These are phyloP conservation scores for Trypanosoma conorhini DNA, from an alignment of 208 protist genomes.

Conservation along the genomic window DNA sequence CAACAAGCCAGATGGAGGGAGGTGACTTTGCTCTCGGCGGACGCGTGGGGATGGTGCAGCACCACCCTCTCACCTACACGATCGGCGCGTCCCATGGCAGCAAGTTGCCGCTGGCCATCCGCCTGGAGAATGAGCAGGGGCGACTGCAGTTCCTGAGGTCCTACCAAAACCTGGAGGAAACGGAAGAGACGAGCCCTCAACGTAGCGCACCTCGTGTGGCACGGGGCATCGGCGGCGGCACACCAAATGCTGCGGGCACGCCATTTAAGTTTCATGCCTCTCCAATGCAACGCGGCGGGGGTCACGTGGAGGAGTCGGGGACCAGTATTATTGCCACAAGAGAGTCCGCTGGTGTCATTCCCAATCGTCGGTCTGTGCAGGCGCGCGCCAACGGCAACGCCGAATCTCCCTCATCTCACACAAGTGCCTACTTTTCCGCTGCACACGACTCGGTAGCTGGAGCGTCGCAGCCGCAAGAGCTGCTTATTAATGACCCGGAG, in stretches of 20 bases:
- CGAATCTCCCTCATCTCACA: neutral
- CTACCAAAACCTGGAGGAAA: slow-evolving; percentile 46
- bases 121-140: slow-evolving; percentile 70
- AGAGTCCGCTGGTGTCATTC: slow-evolving; percentile 75
- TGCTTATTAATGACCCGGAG: slow-evolving; percentile 85
- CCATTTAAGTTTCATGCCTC: slow-evolving; percentile 11
- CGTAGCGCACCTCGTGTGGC: neutral
- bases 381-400: neutral
- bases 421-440: neutral
- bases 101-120: slow-evolving; percentile 62
- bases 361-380: slow-evolving; percentile 35
- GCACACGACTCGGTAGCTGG: neutral
- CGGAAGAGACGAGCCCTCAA: slow-evolving; percentile 29
- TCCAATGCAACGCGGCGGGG: neutral
- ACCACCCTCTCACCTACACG: slow-evolving; percentile 62
- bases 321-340: slow-evolving; percentile 50
- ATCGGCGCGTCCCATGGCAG: slow-evolving; percentile 64
- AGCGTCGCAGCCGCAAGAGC: slow-evolving; percentile 27
- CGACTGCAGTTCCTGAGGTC: slow-evolving; percentile 70
- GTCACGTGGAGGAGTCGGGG: slow-evolving; percentile 4
- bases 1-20: neutral
- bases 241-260: neutral
- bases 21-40: slow-evolving; percentile 82
- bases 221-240: neutral
- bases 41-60: slow-evolving; percentile 70